Conservation (phyloP, 768 basidiomycete species). For the Pulveroboletus sp. region DNA sequence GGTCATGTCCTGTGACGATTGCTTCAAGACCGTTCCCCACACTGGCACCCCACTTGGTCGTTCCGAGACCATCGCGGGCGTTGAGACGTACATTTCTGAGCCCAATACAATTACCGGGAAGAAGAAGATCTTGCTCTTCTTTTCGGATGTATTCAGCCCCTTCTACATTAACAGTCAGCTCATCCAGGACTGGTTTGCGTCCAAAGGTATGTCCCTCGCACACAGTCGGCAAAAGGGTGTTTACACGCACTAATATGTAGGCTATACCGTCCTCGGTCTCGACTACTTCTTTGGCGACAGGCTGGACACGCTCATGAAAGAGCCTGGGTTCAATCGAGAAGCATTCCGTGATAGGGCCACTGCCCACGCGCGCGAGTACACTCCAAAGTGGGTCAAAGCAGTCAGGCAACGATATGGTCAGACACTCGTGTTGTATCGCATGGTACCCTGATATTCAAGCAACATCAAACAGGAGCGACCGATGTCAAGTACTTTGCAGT, state of each 20-base stretch:
- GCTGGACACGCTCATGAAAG: conserved; percentile 38
- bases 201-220: conserved; percentile 40
- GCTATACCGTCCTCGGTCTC: conserved; percentile 55
- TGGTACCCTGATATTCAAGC: not conserved
- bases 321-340: conserved; percentile 35
- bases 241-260: conserved; percentile 27
- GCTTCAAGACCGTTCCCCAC: conserved; percentile 52
- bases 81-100: conserved; percentile 55
- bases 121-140: conserved; percentile 52
- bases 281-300: conserved; percentile 67
- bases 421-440: not conserved
- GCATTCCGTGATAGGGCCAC: conserved; percentile 42
- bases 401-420: conserved; percentile 50
- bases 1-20: conserved; percentile 47
- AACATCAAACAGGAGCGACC: conserved; percentile 9
- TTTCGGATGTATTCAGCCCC: conserved; percentile 59
- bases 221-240: not conserved
- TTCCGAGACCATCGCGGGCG: conserved; percentile 35
- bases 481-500: conserved; percentile 44
- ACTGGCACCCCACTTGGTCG: conserved; percentile 41
- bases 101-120: conserved; percentile 28
- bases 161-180: conserved; percentile 57
- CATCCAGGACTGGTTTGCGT: conserved; percentile 63
- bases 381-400: conserved; percentile 52
- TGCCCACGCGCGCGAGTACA: conserved; percentile 35